These are phyloP conservation scores for Clavispora asparagi DNA, from an alignment of 805 yeast genomes.

Conservation along the genomic window DNA sequence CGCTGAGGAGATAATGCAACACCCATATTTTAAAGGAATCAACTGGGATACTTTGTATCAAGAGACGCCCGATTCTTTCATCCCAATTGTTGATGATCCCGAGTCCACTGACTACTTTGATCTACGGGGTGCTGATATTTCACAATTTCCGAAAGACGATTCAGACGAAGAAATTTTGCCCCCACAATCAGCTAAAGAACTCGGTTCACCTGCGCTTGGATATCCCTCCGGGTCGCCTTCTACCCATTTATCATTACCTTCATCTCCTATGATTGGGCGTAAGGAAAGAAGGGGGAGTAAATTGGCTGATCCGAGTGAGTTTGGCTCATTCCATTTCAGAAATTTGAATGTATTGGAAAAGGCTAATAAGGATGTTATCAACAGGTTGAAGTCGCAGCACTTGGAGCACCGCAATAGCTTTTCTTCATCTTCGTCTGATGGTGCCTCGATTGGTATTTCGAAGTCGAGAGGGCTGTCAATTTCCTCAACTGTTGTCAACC, in stretches of 20 bases:
- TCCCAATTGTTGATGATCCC: conserved; percentile 74
- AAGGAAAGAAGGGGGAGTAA: conserved; percentile 72
- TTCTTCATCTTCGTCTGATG: conserved; percentile 46
- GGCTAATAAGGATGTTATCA: conserved; percentile 90
- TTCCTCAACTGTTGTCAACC: conserved; percentile 16
- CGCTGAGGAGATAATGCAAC: conserved; percentile 70
- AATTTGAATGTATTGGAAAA: conserved; percentile 86
- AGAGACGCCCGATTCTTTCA: conserved; percentile 68
- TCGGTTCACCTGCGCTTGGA: conserved; percentile 12
- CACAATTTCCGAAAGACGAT: conserved; percentile 52
- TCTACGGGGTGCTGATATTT: conserved; percentile 75
- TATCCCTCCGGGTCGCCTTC: neutral
- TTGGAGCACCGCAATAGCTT: conserved; percentile 51
- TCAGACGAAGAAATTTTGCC: conserved; percentile 25
- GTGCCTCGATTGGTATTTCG: conserved; percentile 23
- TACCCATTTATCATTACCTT: conserved; percentile 16
- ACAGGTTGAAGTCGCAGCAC: conserved; percentile 80
- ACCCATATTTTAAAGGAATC: conserved; percentile 68
- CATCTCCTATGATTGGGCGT: conserved; percentile 19
- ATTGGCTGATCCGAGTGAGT: conserved; percentile 68
- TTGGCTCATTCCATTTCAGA: conserved; percentile 89
- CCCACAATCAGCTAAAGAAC: conserved; percentile 6
- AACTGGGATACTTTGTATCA: conserved; percentile 71
- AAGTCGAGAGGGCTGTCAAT: conserved; percentile 34
- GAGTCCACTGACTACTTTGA: conserved; percentile 92